Evolutionary conservation across 192 early-diverging fungal species (phyloP), one percentile per base, ranked within the genome.

Genomic region (Linderina pennispora): DNA sequence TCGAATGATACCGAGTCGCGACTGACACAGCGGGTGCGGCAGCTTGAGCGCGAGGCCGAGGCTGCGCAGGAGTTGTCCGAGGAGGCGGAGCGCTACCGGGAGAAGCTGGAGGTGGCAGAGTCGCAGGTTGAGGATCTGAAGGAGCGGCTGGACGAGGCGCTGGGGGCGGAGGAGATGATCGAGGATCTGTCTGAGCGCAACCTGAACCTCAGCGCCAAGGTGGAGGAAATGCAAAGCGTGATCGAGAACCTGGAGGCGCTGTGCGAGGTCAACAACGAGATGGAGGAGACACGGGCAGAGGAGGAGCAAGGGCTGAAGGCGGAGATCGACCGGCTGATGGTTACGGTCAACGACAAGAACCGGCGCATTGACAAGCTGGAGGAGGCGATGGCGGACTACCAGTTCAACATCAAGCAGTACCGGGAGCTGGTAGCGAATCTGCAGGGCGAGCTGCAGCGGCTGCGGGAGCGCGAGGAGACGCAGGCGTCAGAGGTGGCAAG

Each of bases 241-340:
- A 78, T 94, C 24, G 91, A 91, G 43, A 93, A 89, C 58, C 71
- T 97, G 24, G 92, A 97, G 64, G 85, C 86, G 5, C 73, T 97
- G 31, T 87, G 88, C 61, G 87, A 88, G 49, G 65, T 95, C 36
- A 89, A 85, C 55, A 91, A 97, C 50, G 91, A 95, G 63, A 67
- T 95, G 53, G 94, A 97, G 58, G 90, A 93, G 53, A 88, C 84
- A 50, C 92, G 94, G 50, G 77, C 91, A 3, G 85, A 92, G 39
- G 90, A 86, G 18, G 87, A 91, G 58, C 84, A 90, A 45, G 82
- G 90, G 28, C 69, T 95, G 32, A 80, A 85, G 40, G 81, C 79
- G 17, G 94, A 95, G 48, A 32, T 74, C 52, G 84, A 86, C 45
- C 68, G 82, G 40, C 87, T 88, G 55, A 85, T 86, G 37, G 80